Percentiles rank a stretch among this genome's conserved stretches.
Conservation (phyloP, 2,329 filamentous ascomycete species). For the Ophiocordyceps unilateralis region DNA sequence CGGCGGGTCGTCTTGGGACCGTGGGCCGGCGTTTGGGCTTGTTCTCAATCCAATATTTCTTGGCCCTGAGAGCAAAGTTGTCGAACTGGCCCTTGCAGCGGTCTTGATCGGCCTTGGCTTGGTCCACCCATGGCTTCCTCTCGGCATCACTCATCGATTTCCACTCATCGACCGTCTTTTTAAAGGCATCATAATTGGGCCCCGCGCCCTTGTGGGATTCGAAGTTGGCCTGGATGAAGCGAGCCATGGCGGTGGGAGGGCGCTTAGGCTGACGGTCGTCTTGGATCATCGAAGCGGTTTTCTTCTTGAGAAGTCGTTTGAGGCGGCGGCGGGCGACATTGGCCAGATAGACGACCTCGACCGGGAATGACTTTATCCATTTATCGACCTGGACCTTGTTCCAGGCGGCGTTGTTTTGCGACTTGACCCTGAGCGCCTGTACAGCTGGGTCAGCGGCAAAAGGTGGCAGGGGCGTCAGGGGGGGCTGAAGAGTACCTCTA, state of each 20-base stretch:
- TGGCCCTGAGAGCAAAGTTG: not conserved
- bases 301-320: constrained; percentile 12
- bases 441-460: constrained; percentile 2
- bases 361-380: constrained; percentile 29
- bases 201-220: not conserved
- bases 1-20: not conserved
- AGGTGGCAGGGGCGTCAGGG: not conserved
- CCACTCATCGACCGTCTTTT: constrained; percentile 21
- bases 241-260: constrained; percentile 13
- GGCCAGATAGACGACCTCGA: constrained; percentile 23
- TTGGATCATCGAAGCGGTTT: constrained; percentile 13
- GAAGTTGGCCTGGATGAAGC: constrained; percentile 13
- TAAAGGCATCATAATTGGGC: constrained; percentile 5
- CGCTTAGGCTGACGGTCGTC: constrained; percentile 32
- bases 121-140: constrained; percentile 22
- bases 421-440: constrained; percentile 15
- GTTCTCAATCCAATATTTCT: not conserved
- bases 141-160: constrained; percentile 21
- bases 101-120: constrained; percentile 4
- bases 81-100: constrained; percentile 6
- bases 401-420: constrained; percentile 20
- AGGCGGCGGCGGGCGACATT: constrained; percentile 29
- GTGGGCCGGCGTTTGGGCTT: not conserved
- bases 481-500: constrained; percentile 24
- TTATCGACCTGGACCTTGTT: constrained; percentile 23